A percentile compares a stretch with the other conserved stretches of the same genome.
Conservation (phyloP, 2,329 filamentous ascomycete species). For the Ophiostoma piceae region DNA sequence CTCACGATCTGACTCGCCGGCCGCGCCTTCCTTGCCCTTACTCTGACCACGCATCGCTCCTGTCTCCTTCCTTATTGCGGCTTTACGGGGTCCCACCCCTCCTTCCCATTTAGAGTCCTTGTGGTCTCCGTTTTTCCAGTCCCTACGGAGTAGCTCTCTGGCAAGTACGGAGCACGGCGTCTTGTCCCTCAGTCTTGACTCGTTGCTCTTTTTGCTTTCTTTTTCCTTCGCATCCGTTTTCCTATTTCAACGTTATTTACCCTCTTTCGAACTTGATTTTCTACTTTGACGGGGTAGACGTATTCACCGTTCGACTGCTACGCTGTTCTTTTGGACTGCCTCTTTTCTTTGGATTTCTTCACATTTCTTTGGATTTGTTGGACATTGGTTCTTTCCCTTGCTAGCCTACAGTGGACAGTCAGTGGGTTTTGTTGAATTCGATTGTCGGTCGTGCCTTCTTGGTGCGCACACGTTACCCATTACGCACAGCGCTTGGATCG, state of each 20-base stretch:
- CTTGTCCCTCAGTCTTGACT: neutral
- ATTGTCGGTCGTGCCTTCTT: neutral
- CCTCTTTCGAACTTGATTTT: neutral
- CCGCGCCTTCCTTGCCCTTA: neutral
- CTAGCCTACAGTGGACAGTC: neutral
- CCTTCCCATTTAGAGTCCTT: neutral
- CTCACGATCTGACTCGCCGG: neutral
- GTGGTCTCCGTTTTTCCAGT: neutral
- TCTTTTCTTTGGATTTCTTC: neutral
- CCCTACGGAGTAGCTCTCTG: neutral
- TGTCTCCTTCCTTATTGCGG: neutral
- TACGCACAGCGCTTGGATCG: neutral
- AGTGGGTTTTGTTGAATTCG: neutral
- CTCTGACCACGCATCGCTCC: neutral
- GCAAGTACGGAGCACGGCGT: neutral
- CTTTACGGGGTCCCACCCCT: conserved; percentile 8
- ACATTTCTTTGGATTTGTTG: neutral
- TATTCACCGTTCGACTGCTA: neutral
- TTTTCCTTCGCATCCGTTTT: neutral
- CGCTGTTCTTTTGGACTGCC: neutral
- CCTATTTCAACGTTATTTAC: neutral
- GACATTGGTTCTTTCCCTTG: neutral
- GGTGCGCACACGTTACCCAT: neutral
- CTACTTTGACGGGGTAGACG: neutral
- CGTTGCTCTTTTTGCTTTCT: neutral